phyloP scores from a whole-genome alignment of 768 basidiomycete species.

The Rhizopogon roseolus region DNA sequence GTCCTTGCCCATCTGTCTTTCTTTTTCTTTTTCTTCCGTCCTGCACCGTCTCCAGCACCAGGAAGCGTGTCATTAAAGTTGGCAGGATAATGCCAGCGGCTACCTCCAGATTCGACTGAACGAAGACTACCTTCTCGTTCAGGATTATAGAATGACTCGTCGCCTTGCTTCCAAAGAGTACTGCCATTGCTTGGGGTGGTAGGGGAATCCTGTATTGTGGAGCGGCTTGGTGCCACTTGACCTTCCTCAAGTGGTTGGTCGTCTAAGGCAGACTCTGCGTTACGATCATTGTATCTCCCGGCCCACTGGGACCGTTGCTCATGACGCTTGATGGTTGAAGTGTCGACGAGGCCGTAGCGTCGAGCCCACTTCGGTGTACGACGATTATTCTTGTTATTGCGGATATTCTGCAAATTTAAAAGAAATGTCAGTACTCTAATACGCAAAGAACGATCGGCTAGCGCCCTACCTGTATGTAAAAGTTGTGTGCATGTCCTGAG shows the following conservation, averaged over 20 bases:
- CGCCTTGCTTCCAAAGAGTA: conserved; percentile 69
- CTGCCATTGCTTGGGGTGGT: conserved; percentile 27
- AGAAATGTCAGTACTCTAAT: conserved; percentile 2
- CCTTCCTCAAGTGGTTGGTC: conserved; percentile 76
- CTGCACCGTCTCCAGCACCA: conserved; percentile 35
- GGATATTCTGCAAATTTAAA: conserved; percentile 61
- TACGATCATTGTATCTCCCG: conserved; percentile 77
- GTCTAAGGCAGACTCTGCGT: conserved; percentile 63
- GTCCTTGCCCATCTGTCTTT: conserved; percentile 87
- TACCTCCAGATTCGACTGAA: conserved; percentile 32
- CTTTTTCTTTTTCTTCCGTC: conserved; percentile 70
- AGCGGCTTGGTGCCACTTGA: conserved; percentile 39
- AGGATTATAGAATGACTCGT: conserved; percentile 68
- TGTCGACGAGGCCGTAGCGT: conserved; percentile 86
- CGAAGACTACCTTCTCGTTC: conserved; percentile 32
- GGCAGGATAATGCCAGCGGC: conserved; percentile 83
- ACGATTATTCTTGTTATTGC: conserved; percentile 89
- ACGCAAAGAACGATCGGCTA: background rate
- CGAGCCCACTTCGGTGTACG: conserved; percentile 97
- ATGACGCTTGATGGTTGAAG: conserved; percentile 70
- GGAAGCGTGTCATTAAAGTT: conserved; percentile 63
- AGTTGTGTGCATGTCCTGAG: conserved; percentile 85
- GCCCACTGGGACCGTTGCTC: conserved; percentile 86
- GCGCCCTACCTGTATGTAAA: conserved; percentile 73
- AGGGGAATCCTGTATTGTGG: conserved; percentile 7